phyloP scores from a whole-genome alignment of 1,284 basidiomycete species.

The Coriolopsis trogii region DNA sequence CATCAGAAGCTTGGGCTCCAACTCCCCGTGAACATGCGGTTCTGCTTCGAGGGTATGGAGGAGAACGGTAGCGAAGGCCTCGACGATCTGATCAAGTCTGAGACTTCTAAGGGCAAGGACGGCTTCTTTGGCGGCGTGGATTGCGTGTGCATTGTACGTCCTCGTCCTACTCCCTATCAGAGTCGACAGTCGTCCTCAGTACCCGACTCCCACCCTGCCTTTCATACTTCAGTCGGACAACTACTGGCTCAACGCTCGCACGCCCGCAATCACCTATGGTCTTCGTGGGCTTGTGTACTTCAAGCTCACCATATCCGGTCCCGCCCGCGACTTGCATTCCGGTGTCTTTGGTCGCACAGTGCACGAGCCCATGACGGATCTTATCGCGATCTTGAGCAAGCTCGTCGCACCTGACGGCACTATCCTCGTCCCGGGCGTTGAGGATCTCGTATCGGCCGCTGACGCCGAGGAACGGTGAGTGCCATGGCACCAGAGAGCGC shows the following conservation, averaged over 20 bases:
- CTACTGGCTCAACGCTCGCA: constrained; percentile 84
- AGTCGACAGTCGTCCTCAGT: neutral
- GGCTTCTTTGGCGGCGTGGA: constrained; percentile 92
- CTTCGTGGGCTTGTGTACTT: constrained; percentile 92
- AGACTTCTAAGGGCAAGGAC: constrained; percentile 67
- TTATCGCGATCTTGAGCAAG: constrained; percentile 80
- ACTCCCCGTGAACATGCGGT: constrained; percentile 92
- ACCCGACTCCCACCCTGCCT: neutral
- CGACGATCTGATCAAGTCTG: constrained; percentile 85
- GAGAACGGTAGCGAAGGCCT: constrained; percentile 94
- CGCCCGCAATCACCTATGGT: constrained; percentile 77
- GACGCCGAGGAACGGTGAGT: constrained; percentile 77
- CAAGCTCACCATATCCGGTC: constrained; percentile 84
- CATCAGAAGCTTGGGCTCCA: constrained; percentile 75
- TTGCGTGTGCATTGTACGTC: constrained; percentile 90
- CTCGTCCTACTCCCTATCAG: neutral
- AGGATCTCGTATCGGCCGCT: constrained; percentile 83
- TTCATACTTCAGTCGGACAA: constrained; percentile 92
- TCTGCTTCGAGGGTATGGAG: constrained; percentile 99
- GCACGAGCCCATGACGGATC: constrained; percentile 89
- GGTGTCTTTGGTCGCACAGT: constrained; percentile 88
- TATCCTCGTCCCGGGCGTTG: constrained; percentile 91
- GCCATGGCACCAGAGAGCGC: neutral
- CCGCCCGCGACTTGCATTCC: constrained; percentile 90
- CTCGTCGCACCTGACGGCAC: constrained; percentile 84